A percentile compares a stretch with the other conserved stretches of the same genome.
phyloP scores from a whole-genome alignment of 2,329 filamentous ascomycete genomes.

The Colletotrichum gigasporum region DNA sequence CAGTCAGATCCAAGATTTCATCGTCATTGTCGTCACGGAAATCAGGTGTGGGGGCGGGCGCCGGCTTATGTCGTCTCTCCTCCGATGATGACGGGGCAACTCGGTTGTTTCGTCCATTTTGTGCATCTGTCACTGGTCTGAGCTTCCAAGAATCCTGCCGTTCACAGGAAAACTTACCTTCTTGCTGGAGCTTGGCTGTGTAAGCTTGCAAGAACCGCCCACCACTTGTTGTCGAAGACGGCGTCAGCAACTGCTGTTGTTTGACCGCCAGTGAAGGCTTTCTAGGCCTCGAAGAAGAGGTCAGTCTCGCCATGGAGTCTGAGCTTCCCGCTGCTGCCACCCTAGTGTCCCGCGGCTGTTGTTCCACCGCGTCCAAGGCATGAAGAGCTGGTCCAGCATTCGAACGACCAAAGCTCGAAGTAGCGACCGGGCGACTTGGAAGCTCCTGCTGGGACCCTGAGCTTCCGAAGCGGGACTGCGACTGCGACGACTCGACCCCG shows the following conservation, averaged over 20 bases:
- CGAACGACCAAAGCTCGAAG: neutral
- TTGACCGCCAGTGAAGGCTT: conserved; percentile 55
- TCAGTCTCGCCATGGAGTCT: conserved; percentile 55
- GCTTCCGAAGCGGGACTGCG: conserved; percentile 15
- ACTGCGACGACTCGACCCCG: conserved; percentile 29
- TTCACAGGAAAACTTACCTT: conserved; percentile 22
- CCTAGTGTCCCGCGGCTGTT: conserved; percentile 14
- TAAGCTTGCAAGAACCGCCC: conserved; percentile 35
- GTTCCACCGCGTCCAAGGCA: conserved; percentile 13
- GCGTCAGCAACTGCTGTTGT: conserved; percentile 52
- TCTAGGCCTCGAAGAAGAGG: conserved; percentile 53
- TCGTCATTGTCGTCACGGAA: conserved; percentile 36
- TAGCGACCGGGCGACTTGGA: neutral
- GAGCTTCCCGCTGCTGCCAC: conserved; percentile 2
- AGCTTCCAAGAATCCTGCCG: neutral
- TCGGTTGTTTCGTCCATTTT: neutral
- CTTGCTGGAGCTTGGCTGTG: conserved; percentile 30
- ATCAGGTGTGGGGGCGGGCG: conserved; percentile 21
- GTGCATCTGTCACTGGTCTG: conserved; percentile 14
- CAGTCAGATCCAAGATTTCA: conserved; percentile 49
- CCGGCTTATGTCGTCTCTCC: neutral
- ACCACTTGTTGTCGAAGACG: conserved; percentile 43
- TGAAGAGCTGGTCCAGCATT: conserved; percentile 5
- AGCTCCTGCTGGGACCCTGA: conserved; percentile 20
- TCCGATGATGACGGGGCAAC: conserved; percentile 4